phyloP scores from a whole-genome alignment of 371 early-diverging fungal genomes.

The Phascolomyces articulosus region DNA sequence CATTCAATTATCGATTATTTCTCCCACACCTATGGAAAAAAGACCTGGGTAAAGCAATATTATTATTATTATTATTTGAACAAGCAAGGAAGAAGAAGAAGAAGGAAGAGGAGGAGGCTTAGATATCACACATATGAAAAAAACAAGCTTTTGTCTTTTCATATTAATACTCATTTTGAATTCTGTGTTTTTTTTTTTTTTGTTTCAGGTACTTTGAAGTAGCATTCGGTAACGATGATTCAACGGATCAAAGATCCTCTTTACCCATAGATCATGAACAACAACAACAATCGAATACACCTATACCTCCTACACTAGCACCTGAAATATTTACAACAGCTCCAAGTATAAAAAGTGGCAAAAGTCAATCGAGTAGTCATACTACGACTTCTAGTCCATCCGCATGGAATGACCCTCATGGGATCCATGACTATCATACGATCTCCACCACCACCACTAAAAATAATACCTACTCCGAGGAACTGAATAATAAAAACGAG shows the following conservation, averaged over 20 bases:
- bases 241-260: no score
- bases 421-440: no score
- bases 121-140: no score
- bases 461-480: no score
- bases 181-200: background rate
- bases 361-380: background rate
- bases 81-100: no score
- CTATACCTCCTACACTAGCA: background rate
- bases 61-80: background rate
- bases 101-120: no score
- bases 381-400: no score
- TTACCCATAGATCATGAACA: background rate
- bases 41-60: slow-evolving; percentile 7
- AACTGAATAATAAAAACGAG: no score
- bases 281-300: background rate
- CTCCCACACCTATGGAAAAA: slow-evolving; percentile 17
- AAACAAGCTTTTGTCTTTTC: no score
- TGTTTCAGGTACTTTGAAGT: slow-evolving; percentile 15
- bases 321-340: slow-evolving; percentile 13
- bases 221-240: background rate
- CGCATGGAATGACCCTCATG: no score
- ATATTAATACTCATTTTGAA: no score
- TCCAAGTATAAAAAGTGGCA: slow-evolving; percentile 3
- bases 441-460: no score
- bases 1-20: background rate